Conservation (phyloP, 768 basidiomycete species). For the Cystobasidiopsis lactophilus region DNA sequence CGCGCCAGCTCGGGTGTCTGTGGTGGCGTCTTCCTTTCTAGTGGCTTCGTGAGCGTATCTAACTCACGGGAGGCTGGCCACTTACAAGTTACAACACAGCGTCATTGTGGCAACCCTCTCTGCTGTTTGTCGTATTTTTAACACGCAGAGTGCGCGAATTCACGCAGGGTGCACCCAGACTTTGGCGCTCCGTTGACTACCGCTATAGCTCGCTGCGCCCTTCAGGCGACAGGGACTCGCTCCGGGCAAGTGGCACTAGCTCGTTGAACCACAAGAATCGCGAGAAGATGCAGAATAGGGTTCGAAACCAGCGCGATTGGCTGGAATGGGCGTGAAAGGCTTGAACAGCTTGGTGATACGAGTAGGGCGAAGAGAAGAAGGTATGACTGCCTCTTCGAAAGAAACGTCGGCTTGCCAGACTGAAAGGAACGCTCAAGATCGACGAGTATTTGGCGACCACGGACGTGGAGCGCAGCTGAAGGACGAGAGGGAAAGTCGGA, state of each 20-base stretch:
- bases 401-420: background rate
- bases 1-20: background rate
- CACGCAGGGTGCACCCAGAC: no score
- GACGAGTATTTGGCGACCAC: slow-evolving; percentile 17
- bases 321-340: background rate
- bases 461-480: slow-evolving; percentile 8
- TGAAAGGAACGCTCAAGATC: slow-evolving; percentile 6
- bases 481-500: background rate
- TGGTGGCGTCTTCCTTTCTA: background rate
- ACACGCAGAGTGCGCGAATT: no score
- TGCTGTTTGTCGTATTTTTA: background rate
- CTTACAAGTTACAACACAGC: background rate
- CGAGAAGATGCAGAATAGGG: background rate
- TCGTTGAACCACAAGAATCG: background rate
- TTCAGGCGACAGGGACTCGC: slow-evolving; percentile 5
- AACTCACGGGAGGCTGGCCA: no score
- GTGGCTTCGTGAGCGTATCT: background rate
- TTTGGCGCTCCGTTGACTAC: no score
- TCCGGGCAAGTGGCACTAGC: background rate
- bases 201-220: slow-evolving; percentile 7
- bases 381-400: background rate
- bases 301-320: background rate
- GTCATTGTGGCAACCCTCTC: background rate
- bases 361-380: background rate
- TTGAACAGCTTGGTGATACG: slow-evolving; percentile 4